These are phyloP conservation scores for Hyphopichia burtonii DNA, from an alignment of 1,139 yeast genomes.

Conservation along the genomic window DNA sequence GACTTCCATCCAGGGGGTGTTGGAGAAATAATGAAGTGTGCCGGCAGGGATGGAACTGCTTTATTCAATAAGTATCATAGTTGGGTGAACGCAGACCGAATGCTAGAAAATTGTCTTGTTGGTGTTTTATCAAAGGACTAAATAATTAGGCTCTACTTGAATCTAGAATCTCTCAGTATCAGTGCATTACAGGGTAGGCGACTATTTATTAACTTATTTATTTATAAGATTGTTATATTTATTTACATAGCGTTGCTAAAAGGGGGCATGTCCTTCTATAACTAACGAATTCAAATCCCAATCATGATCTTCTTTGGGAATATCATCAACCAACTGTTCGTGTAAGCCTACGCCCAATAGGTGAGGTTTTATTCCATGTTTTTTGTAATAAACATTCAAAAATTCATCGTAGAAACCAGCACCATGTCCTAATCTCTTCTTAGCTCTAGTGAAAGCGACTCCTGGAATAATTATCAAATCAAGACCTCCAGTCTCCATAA, in stretches of 20 bases:
- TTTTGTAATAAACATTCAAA: conserved; percentile 48
- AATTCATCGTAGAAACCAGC: conserved; percentile 90
- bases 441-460: conserved; percentile 62
- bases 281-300: conserved; percentile 61
- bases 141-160: no score
- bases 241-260: background rate
- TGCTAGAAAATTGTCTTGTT: conserved; percentile 73
- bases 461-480: conserved; percentile 85
- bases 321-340: conserved; percentile 58
- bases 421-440: conserved; percentile 83
- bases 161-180: no score
- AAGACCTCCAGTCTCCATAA: conserved; percentile 42
- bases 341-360: conserved; percentile 68
- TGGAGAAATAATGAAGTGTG: conserved; percentile 71
- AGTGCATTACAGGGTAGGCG: no score
- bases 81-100: conserved; percentile 86
- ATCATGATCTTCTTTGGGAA: conserved; percentile 77
- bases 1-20: conserved; percentile 93
- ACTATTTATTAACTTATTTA: background rate
- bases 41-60: conserved; percentile 83
- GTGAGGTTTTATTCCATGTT: conserved; percentile 34
- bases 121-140: conserved; percentile 45
- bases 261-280: conserved; percentile 14
- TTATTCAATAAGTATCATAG: conserved; percentile 78
- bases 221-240: background rate